phyloP scores from a whole-genome alignment of 768 basidiomycete genomes.

The Cubamyces lactineus region DNA sequence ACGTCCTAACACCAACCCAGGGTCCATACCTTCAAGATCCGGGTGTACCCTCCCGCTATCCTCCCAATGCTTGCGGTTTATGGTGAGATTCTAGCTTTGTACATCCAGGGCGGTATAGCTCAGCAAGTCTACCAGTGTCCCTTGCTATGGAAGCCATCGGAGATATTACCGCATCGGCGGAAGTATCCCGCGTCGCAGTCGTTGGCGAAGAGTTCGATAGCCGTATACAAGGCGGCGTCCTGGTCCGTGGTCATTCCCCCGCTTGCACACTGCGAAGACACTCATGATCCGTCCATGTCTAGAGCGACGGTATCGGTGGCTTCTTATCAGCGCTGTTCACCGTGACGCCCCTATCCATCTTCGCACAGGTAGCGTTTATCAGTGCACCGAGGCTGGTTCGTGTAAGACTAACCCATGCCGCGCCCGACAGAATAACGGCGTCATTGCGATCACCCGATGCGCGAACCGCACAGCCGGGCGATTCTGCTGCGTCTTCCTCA shows the following conservation, averaged over 20 bases:
- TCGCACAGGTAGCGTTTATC: slow-evolving; percentile 56
- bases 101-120: no score
- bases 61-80: slow-evolving; percentile 67
- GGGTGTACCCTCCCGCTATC: slow-evolving; percentile 73
- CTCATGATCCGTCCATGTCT: slow-evolving; percentile 24
- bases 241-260: slow-evolving; percentile 43
- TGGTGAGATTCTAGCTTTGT: slow-evolving; percentile 36
- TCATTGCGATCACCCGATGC: slow-evolving; percentile 83
- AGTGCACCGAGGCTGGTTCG: neutral
- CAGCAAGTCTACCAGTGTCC: no score
- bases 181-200: slow-evolving; percentile 77
- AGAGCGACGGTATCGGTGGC: slow-evolving; percentile 82
- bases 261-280: neutral
- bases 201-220: slow-evolving; percentile 78
- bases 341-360: slow-evolving; percentile 77
- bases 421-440: slow-evolving; percentile 65
- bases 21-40: slow-evolving; percentile 78
- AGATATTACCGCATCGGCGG: slow-evolving; percentile 81
- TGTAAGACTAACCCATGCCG: neutral
- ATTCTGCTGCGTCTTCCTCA: slow-evolving; percentile 79
- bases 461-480: slow-evolving; percentile 79
- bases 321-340: slow-evolving; percentile 82
- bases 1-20: slow-evolving; percentile 33
- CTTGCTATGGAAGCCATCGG: slow-evolving; percentile 85
- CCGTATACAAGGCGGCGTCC: slow-evolving; percentile 80